Base-by-base conservation (phyloP, 441 rosid species). In the Adansonia grandidieri region DNA sequence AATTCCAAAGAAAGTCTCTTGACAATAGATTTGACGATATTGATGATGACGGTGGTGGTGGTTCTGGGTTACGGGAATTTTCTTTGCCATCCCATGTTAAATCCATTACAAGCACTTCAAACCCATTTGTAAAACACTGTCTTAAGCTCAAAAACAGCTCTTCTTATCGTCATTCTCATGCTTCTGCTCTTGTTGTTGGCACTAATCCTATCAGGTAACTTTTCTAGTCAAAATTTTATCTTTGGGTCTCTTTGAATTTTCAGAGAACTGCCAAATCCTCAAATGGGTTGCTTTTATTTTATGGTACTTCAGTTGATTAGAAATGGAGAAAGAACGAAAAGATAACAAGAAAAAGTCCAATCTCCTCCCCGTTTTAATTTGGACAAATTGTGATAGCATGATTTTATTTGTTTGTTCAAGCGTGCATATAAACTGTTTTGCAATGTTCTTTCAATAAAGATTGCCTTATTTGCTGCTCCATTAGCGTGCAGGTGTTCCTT, bases 121-220 rank as follows among this genome's bases (percentile, higher is more conserved):
- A 95, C 86, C 90, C 98, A 28, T 91, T 93, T 79, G 90, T 95
- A 40, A 93, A 89, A 83, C 97, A 93, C 86, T 95, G 99, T 80
- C 86, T 91, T 58, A 95, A 91, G 90, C 98, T 95, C 64, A 89
- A 88, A 5, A 88, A 83, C 45, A 90, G 86, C 87, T 87, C 99
- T 50, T 86, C 95, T 79, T 93, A 95, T 74, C 97, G 99, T 69
- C 92, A 91, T 84, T 79, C 88, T 54, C 94, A 92, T 85, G 82
- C 85, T 77, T 89, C 94, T 67, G 92, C 84, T 87, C 89, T 95
- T 24, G 87, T 95, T 80, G 91, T 95, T 73, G 98, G 99, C 61
- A 66, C 89, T 60, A 88, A 90, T 37, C 93, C 97, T 77, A 90
- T 95, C 77, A 91, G 94, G 98, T 94, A 50, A 32, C 17, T 6